Conservation (phyloP, 208 protist species). For the Tritrichomonas foetus region DNA sequence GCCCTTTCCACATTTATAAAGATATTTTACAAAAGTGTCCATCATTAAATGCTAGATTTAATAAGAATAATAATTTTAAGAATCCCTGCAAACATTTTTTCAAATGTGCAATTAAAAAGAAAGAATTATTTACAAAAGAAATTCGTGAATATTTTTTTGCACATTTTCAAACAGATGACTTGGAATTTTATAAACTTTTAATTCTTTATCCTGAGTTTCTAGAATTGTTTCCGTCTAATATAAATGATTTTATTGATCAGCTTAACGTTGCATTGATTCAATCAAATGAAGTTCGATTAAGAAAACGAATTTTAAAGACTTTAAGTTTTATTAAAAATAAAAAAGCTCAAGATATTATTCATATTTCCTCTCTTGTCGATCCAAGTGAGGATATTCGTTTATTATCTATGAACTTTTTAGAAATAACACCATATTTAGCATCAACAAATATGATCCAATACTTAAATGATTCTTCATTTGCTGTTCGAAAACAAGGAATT, state of each 20-base stretch:
- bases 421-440: neutral
- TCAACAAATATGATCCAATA: neutral
- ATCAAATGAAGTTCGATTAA: neutral
- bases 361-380: neutral
- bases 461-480: neutral
- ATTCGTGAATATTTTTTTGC: no score
- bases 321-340: neutral
- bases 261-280: neutral
- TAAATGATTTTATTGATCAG: neutral
- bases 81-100: no score
- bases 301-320: neutral
- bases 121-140: no score
- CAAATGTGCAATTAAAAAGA: no score
- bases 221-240: neutral
- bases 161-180: no score
- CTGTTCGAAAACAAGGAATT: neutral
- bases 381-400: neutral
- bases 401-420: neutral
- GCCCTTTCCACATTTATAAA: no score
- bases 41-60: no score
- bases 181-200: no score
- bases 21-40: no score
- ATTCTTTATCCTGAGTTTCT: neutral
- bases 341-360: neutral
- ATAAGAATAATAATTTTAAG: no score